phyloP scores from a whole-genome alignment of 768 basidiomycete genomes.

The Mycena alexandri region DNA sequence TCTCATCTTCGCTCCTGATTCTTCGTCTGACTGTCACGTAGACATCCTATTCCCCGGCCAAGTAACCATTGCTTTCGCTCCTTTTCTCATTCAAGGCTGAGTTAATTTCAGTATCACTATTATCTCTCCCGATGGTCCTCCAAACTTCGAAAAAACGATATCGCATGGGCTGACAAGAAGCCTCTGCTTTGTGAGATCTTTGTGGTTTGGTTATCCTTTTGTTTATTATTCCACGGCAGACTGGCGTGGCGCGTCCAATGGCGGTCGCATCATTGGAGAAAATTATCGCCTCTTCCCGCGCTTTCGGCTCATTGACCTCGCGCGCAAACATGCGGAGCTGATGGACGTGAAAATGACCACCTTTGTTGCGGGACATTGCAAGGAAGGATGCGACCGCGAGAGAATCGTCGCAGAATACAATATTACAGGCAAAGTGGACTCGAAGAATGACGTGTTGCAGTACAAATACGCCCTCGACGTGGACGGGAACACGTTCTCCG shows the following conservation, averaged over 20 bases:
- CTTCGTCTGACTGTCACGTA: no score
- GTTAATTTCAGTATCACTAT: slow-evolving; percentile 28
- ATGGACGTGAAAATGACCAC: slow-evolving; percentile 31
- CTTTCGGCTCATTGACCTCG: slow-evolving; percentile 31
- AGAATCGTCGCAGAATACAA: slow-evolving; percentile 30
- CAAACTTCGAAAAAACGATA: slow-evolving; percentile 5
- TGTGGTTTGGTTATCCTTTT: background rate
- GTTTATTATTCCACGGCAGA: slow-evolving; percentile 4
- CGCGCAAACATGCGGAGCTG: slow-evolving; percentile 18
- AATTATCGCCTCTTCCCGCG: slow-evolving; percentile 37
- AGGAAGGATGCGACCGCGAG: slow-evolving; percentile 20
- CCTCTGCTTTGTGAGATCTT: slow-evolving; percentile 27
- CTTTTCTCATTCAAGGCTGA: background rate
- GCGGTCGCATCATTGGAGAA: slow-evolving; percentile 31
- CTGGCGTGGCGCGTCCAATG: slow-evolving; percentile 37
- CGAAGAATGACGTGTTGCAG: slow-evolving; percentile 7
- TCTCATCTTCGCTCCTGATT: no score
- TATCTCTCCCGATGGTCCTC: slow-evolving; percentile 19
- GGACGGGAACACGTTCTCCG: slow-evolving; percentile 39
- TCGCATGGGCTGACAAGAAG: slow-evolving; percentile 30
- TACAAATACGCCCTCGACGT: slow-evolving; percentile 37
- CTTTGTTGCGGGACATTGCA: slow-evolving; percentile 28
- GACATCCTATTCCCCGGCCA: slow-evolving; percentile 35
- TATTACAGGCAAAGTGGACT: slow-evolving; percentile 8
- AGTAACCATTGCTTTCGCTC: background rate